Evolutionary conservation across 2,329 filamentous ascomycete genomes (phyloP).

Genomic region (Sporothrix humicola): DNA sequence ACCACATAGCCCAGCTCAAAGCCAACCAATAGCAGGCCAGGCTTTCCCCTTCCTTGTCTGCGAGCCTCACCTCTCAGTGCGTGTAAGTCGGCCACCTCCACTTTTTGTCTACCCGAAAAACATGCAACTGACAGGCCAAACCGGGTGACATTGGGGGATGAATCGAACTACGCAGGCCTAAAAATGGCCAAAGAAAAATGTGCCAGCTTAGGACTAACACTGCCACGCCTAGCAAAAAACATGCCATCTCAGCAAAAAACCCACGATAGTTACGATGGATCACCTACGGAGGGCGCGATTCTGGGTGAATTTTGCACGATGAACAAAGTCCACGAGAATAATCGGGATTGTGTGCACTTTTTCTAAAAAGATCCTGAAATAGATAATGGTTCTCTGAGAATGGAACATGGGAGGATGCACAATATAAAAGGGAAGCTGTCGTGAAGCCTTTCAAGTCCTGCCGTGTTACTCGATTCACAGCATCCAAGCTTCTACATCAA

Average conservation of each 20-base stretch:
- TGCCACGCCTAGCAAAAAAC: background rate
- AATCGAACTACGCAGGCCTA: slow-evolving; percentile 30
- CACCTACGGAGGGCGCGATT: background rate
- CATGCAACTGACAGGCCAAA: slow-evolving; percentile 30
- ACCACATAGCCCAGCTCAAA: background rate
- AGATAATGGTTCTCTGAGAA: background rate
- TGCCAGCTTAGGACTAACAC: background rate
- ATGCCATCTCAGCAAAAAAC: slow-evolving; percentile 23
- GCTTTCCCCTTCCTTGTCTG: no score
- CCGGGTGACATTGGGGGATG: slow-evolving; percentile 29
- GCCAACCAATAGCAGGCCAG: background rate
- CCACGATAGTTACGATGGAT: slow-evolving; percentile 24
- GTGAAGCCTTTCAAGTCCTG: slow-evolving; percentile 3
- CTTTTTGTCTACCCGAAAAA: slow-evolving; percentile 2
- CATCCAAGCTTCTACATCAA: background rate
- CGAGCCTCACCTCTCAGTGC: background rate
- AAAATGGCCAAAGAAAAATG: background rate
- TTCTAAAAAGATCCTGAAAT: background rate
- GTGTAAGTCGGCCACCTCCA: slow-evolving; percentile 1
- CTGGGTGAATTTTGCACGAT: background rate
- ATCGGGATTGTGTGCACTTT: background rate
- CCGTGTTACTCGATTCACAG: background rate
- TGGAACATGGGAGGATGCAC: background rate
- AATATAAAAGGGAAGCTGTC: slow-evolving; percentile 16
- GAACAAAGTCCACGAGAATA: background rate